A percentile compares a stretch with the other conserved stretches of the same genome.
phyloP scores from a whole-genome alignment of 441 rosid species.

The Pelargonium cotyledonis region DNA sequence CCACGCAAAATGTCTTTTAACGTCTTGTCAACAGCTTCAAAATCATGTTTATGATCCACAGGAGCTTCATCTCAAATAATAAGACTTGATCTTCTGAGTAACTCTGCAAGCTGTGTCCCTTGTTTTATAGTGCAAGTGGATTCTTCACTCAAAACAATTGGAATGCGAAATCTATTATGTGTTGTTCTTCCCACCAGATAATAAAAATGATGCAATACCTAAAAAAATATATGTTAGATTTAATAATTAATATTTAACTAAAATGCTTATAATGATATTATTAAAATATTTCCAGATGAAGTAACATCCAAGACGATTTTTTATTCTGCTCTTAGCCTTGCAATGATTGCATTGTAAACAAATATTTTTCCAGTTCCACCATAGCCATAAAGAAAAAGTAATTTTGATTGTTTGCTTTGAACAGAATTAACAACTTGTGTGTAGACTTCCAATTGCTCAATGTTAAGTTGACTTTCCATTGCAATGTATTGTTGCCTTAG shows the following conservation, averaged over 20 bases:
- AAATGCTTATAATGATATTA: no score
- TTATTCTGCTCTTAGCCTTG: neutral
- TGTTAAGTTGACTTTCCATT: neutral
- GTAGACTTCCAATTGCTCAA: neutral
- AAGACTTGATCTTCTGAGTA: neutral
- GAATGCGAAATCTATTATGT: neutral
- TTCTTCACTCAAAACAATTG: neutral
- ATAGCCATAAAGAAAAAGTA: neutral
- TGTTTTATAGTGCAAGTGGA: neutral
- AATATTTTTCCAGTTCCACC: constrained; percentile 11
- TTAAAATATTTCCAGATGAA: neutral
- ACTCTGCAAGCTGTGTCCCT: neutral
- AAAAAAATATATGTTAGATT: no score
- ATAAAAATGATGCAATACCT: neutral
- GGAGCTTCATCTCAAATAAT: constrained; percentile 16
- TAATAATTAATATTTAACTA: no score
- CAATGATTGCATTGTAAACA: neutral
- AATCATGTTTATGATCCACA: neutral
- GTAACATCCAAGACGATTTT: neutral
- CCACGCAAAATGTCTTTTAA: neutral
- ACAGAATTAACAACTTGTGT: neutral
- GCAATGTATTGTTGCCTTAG: neutral
- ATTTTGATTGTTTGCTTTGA: neutral
- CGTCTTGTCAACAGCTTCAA: constrained; percentile 12
- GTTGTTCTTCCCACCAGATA: constrained; percentile 4